Conservation (phyloP, 73 alveolate species). For the Paramecium sexaurelia region DNA sequence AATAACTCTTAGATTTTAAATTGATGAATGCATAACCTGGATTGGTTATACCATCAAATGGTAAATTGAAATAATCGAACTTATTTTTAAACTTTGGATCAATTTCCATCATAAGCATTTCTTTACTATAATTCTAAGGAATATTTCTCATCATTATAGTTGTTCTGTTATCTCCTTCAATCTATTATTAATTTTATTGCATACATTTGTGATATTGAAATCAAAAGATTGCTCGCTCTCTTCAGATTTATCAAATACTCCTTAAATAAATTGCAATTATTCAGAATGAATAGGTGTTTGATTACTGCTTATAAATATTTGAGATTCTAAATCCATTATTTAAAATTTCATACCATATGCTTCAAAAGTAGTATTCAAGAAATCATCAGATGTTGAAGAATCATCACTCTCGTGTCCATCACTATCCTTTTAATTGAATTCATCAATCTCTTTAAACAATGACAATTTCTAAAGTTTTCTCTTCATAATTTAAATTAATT, state of each 20-base stretch:
- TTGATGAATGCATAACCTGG: constrained; percentile 49
- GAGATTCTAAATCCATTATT: neutral
- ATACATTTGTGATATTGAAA: constrained; percentile 53
- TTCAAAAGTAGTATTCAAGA: constrained; percentile 29
- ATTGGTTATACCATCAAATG: neutral
- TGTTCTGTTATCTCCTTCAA: constrained; percentile 26
- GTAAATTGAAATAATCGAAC: constrained; percentile 35
- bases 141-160: constrained; percentile 37
- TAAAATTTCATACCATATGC: constrained; percentile 12
- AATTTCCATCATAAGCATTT: constrained; percentile 14
- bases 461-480: constrained; percentile 22
- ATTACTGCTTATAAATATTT: constrained; percentile 10
- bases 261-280: neutral
- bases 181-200: neutral
- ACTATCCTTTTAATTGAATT: neutral
- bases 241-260: constrained; percentile 27
- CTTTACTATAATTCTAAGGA: neutral
- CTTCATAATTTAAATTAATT: constrained; percentile 29
- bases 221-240: constrained; percentile 44
- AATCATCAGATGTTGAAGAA: constrained; percentile 21
- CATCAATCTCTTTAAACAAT: constrained; percentile 30
- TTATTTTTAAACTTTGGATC: constrained; percentile 24
- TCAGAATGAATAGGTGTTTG: constrained; percentile 22
- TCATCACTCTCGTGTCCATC: constrained; percentile 36
- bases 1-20: neutral